phyloP scores from a whole-genome alignment of 768 basidiomycete species.

The Lactarius hengduanensis region DNA sequence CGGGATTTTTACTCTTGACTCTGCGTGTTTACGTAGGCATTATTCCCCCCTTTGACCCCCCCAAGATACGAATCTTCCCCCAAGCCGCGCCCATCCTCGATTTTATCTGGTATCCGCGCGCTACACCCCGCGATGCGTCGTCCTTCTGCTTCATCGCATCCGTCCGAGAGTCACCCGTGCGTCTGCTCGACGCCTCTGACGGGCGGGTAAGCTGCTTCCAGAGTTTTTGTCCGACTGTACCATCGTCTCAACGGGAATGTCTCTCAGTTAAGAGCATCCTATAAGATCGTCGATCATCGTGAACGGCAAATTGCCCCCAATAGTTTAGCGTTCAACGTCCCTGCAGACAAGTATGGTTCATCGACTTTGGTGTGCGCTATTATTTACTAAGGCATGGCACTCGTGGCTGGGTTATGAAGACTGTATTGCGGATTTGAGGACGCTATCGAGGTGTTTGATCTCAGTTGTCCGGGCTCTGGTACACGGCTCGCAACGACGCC shows the following conservation, averaged over 20 bases:
- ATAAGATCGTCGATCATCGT: constrained; percentile 89
- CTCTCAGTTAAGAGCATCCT: constrained; percentile 81
- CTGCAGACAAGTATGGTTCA: constrained; percentile 57
- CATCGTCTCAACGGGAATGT: constrained; percentile 3
- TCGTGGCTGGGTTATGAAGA: constrained; percentile 38
- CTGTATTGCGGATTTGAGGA: constrained; percentile 86
- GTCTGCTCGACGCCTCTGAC: constrained; percentile 75
- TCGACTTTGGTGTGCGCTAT: neutral
- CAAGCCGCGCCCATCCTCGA: constrained; percentile 78
- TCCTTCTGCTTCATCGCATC: constrained; percentile 83
- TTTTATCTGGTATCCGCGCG: constrained; percentile 82
- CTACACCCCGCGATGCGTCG: constrained; percentile 53
- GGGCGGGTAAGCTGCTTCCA: constrained; percentile 57
- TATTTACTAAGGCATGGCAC: neutral
- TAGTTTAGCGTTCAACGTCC: constrained; percentile 71
- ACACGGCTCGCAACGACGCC: constrained; percentile 67
- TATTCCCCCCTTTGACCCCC: constrained; percentile 9
- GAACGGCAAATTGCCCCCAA: constrained; percentile 90
- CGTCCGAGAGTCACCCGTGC: constrained; percentile 81
- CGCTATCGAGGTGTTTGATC: constrained; percentile 83
- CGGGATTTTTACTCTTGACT: neutral
- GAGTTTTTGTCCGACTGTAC: neutral
- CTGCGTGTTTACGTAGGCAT: neutral
- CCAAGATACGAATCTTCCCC: constrained; percentile 30
- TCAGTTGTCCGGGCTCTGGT: constrained; percentile 71